Conservation (phyloP, 169 alveolate species). For the Plasmodium fragile region DNA sequence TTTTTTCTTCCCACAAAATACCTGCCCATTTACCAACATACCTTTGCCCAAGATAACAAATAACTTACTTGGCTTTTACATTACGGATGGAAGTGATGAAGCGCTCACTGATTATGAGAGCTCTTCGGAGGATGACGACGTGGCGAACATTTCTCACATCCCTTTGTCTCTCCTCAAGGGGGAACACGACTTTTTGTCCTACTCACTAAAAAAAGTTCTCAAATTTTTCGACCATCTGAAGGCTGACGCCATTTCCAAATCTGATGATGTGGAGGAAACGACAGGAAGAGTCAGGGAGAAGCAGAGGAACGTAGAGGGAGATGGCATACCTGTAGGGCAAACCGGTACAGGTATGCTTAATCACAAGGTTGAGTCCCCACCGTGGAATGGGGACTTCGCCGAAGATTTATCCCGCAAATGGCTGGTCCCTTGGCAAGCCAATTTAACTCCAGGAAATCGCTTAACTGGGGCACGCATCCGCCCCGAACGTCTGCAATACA, state of each 20-base stretch:
- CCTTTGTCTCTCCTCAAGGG: conserved; percentile 36
- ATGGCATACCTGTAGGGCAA: neutral
- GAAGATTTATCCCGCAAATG: neutral
- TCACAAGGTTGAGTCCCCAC: neutral
- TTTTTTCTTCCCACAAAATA: conserved; percentile 53
- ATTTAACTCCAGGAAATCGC: neutral
- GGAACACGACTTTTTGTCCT: conserved; percentile 31
- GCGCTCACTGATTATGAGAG: conserved; percentile 81
- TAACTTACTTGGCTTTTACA: conserved; percentile 80
- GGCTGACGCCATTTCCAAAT: neutral
- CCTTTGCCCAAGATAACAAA: conserved; percentile 78
- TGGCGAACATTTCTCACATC: neutral
- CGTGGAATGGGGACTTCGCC: neutral
- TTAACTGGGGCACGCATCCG: neutral
- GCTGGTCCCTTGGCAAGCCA: neutral
- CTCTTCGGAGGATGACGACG: conserved; percentile 38
- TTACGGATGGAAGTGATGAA: conserved; percentile 87
- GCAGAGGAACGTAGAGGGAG: neutral
- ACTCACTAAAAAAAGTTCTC: conserved; percentile 6
- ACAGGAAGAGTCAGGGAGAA: neutral
- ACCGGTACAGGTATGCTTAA: neutral
- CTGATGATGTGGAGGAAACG: neutral
- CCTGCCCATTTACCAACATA: conserved; percentile 79
- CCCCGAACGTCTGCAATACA: neutral
- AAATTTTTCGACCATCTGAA: conserved; percentile 14